Evolutionary conservation across 2,329 filamentous ascomycete genomes (phyloP), one percentile per base, ranked within the genome.

Genomic region (Colletotrichum salicis): DNA sequence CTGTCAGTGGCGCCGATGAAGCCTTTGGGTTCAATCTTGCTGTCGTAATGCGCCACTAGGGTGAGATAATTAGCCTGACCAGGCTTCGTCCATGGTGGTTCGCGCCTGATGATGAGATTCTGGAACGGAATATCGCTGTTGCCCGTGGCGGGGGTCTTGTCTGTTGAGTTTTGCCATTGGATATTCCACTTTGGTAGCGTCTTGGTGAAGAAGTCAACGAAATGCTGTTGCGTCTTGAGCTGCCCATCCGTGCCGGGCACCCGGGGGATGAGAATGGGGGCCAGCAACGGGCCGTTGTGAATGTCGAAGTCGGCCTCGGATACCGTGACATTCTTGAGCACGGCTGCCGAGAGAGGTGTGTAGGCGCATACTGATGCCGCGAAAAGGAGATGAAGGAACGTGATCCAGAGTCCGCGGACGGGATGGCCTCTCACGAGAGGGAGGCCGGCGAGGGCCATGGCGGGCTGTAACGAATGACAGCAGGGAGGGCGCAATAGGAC

Each of bases 1-100:
- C 92, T 94, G 79, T 97, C 94, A 15, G 90, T 96, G 1, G 94
- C 94, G 1, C 94, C 94, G 61, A 97, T 93, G 78, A 96, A 97
- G 1, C 92, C 93, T 61, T 89, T 79, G 0, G 94, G 93, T 19
- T 84, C 84, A 58, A 92, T 84, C 82, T 94, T 94, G 79, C 90
- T 93, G 77, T 97, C 94, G 79, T 96, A 97, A 79, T 97, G 94
- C 41, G 94, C 94, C 10, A 94, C 94, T 60, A 97, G 84, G 4
- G 93, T 94, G 75, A 97, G 83, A 63, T 92, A 84, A 62, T 92
- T 92, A 15, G 93, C 89, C 78, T 95, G 89, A 0, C 94, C 94
- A 0, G 86, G 83, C 51, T 86, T 81, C 2, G 90, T 85, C 91
- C 93, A 94, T 8, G 94, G 94, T 54, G 94, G 94, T 81, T 96